Evolutionary conservation across 75 land plant genomes (phyloP).

Genomic region (Adiantum capillusveneris): DNA sequence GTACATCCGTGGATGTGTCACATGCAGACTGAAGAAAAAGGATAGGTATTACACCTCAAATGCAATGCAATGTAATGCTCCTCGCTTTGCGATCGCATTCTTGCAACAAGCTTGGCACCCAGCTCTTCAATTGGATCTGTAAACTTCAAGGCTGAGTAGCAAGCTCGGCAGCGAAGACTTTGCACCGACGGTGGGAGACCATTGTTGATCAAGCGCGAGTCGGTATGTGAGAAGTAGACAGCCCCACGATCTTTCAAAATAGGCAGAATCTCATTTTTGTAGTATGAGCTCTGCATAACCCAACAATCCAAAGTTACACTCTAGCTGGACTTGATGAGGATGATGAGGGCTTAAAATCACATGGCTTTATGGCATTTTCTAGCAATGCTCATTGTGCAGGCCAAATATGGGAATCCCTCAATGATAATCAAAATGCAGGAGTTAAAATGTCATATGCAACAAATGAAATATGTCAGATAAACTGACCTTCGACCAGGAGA

Average conservation of each 20-base stretch:
- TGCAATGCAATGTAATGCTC: constrained; percentile 74
- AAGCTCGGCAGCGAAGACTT: constrained; percentile 73
- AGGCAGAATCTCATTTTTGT: constrained; percentile 14
- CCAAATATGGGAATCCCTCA: no score
- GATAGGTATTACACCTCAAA: constrained; percentile 37
- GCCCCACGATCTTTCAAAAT: constrained; percentile 75
- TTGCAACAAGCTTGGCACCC: constrained; percentile 49
- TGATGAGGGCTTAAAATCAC: no score
- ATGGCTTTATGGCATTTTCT: no score
- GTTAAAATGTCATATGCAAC: constrained; percentile 2
- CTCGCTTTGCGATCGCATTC: constrained; percentile 60
- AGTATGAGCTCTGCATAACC: no score
- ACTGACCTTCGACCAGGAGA: constrained; percentile 77
- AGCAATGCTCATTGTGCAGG: no score
- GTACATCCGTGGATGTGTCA: no score
- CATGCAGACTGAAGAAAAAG: neutral
- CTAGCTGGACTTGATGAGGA: no score
- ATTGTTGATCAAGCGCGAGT: constrained; percentile 82
- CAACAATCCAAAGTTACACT: no score
- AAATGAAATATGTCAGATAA: neutral
- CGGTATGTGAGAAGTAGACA: constrained; percentile 70
- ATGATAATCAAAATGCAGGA: no score
- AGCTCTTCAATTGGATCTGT: constrained; percentile 57
- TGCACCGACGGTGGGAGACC: constrained; percentile 59
- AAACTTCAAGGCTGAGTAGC: constrained; percentile 21